Evolutionary conservation across 208 protist species (phyloP).

Genomic region (Kentomonas sorsogonicus): DNA sequence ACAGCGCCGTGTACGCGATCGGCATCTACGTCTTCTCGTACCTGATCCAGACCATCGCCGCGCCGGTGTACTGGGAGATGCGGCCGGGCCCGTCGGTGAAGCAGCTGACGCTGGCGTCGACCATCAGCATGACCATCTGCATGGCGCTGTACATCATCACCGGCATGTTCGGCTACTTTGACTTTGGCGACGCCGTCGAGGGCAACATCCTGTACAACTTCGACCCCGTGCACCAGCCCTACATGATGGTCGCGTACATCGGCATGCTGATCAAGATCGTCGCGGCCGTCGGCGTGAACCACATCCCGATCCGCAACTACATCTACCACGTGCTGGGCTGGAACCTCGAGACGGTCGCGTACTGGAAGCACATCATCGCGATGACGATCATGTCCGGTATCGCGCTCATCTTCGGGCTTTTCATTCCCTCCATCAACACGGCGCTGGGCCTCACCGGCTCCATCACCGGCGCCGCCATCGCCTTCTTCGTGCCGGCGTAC

Average conservation of each 20-base stretch:
- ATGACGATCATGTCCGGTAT: slow-evolving; percentile 28
- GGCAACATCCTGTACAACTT: slow-evolving; percentile 56
- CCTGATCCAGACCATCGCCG: slow-evolving; percentile 63
- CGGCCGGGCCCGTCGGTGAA: slow-evolving; percentile 20
- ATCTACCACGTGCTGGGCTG: slow-evolving; percentile 49
- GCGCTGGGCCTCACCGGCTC: slow-evolving; percentile 68
- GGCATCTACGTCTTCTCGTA: slow-evolving; percentile 74
- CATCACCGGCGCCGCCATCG: slow-evolving; percentile 65
- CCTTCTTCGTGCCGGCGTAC: slow-evolving; percentile 67
- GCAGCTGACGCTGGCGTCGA: slow-evolving; percentile 39
- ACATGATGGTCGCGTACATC: slow-evolving; percentile 66
- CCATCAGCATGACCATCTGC: slow-evolving; percentile 50
- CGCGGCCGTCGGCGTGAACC: slow-evolving; percentile 56
- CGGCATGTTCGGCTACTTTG: slow-evolving; percentile 72
- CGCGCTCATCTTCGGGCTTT: slow-evolving; percentile 41
- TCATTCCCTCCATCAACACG: slow-evolving; percentile 67
- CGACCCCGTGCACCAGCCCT: slow-evolving; percentile 44
- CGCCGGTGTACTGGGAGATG: slow-evolving; percentile 57
- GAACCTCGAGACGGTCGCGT: slow-evolving; percentile 58
- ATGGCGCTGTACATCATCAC: slow-evolving; percentile 56
- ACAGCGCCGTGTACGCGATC: slow-evolving; percentile 44
- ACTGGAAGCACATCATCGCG: slow-evolving; percentile 54
- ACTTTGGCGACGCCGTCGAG: slow-evolving; percentile 48
- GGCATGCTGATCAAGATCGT: slow-evolving; percentile 68
- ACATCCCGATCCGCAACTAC: slow-evolving; percentile 54